Evolutionary conservation across 371 early-diverging fungal genomes (phyloP).

Genomic region (Mortierella sp.): DNA sequence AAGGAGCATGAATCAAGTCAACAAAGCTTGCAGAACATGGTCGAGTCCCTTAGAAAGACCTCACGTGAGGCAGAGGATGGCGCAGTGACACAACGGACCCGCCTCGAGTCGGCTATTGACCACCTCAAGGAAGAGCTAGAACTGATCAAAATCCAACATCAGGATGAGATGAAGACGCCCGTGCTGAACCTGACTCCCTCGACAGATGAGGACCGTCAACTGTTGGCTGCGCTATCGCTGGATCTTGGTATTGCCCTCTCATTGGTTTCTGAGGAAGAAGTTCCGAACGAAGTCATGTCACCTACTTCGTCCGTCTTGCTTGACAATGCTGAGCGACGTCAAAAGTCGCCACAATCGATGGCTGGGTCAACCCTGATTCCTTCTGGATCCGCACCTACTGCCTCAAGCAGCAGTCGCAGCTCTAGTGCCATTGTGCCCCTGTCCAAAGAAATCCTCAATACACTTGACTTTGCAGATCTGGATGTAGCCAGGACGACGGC

Average conservation of each 20-base stretch:
- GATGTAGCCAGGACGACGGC: constrained; percentile 24
- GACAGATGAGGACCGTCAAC: constrained; percentile 18
- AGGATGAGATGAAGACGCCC: not conserved
- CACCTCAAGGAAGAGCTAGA: constrained; percentile 36
- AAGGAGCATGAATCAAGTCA: constrained; percentile 24
- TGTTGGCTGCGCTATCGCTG: constrained; percentile 29
- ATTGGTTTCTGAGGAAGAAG: constrained; percentile 13
- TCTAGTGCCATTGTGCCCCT: constrained; percentile 41
- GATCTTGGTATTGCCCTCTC: constrained; percentile 46
- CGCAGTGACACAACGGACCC: constrained; percentile 1
- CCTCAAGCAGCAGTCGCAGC: constrained; percentile 23
- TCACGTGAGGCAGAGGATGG: constrained; percentile 18
- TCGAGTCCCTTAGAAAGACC: constrained; percentile 24
- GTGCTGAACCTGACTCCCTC: not conserved
- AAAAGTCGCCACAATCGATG: constrained; percentile 3
- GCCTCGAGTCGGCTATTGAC: constrained; percentile 16
- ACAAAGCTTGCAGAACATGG: constrained; percentile 27
- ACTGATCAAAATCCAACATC: constrained; percentile 21
- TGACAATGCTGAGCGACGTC: constrained; percentile 32
- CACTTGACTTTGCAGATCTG: constrained; percentile 37
- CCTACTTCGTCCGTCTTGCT: constrained; percentile 37
- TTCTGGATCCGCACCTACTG: constrained; percentile 1
- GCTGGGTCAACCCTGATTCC: not conserved
- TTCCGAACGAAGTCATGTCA: constrained; percentile 5
- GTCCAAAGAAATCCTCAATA: constrained; percentile 30